Base-by-base conservation (phyloP, 164 flowering plant species). In the Taxillus chinensis region DNA sequence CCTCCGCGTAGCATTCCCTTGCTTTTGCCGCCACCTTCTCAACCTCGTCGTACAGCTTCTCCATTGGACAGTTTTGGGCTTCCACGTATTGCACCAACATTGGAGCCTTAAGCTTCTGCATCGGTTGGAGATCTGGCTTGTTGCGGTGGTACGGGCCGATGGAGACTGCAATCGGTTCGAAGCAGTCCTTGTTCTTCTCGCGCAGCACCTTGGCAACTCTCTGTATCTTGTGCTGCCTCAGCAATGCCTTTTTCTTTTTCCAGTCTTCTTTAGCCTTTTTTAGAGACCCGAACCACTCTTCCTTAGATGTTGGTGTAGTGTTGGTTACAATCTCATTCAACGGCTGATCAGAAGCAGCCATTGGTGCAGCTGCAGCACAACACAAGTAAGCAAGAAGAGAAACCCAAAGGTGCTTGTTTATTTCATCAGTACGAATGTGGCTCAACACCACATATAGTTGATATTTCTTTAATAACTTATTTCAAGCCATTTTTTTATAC, bases 371-470 rank as follows among this genome's bases (percentile, higher is more conserved):
- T 27, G 27, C 27, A 27, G 27, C 27, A 27, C 27, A 2, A 27
- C 27, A 27, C 27, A 27, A 27, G 27, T 27, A 27, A 27, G 27
- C 27, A 2, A 27, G 27, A 27, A 27, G 0, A 27, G 27, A 27
- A 27, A 27, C 27, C 27, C 27, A 27, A 2, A 27, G 27, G 0
- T 27, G 27, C 27, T 27, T 27, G 27, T 27, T 27, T 27, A 27
- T 27, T 27, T 27, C 1, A 27, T 27, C 27, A 62, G 45, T 38
- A 62, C 51, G n/a, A n/a, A 40, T 12, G 52, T 2, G 57, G 51
- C 65, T 16, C 7, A 70, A 64, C 73, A 70, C 57, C 66, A 70
- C 62, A n/a, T n/a, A n/a, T n/a, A n/a, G n/a, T n/a, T n/a, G n/a
- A n/a, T n/a, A n/a, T n/a, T n/a, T n/a, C n/a, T n/a, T n/a, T n/a